A percentile compares a stretch with the other conserved stretches of the same genome.
phyloP scores from a whole-genome alignment of 768 basidiomycete species.

The Suillus americanus region DNA sequence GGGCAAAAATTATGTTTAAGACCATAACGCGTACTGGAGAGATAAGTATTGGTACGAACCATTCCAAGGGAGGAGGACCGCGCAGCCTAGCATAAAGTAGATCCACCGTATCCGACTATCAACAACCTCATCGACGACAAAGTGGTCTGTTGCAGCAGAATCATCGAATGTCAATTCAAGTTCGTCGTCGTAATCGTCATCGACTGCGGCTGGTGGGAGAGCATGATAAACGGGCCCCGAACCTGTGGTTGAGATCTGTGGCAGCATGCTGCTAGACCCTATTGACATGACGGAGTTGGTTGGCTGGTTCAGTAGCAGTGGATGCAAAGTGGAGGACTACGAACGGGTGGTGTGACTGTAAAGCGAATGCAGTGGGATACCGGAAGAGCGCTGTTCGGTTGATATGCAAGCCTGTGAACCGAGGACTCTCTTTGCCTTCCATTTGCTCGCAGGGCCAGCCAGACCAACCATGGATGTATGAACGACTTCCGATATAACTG shows the following conservation, averaged over 20 bases:
- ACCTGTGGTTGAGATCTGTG: constrained; percentile 8
- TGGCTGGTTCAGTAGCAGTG: neutral
- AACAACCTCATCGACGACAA: constrained; percentile 14
- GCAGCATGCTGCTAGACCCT: neutral
- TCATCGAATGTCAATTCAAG: constrained; percentile 11
- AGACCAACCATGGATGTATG: neutral
- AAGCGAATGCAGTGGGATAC: neutral
- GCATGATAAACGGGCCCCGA: constrained; percentile 15
- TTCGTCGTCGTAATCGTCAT: constrained; percentile 1
- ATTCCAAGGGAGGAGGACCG: constrained; percentile 89
- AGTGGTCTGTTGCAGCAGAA: constrained; percentile 30
- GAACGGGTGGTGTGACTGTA: neutral
- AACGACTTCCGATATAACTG: neutral
- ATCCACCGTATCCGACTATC: constrained; percentile 57
- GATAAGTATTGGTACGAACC: constrained; percentile 47
- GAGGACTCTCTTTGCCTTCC: neutral
- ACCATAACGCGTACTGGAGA: neutral
- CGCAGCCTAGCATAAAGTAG: constrained; percentile 76
- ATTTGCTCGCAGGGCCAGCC: neutral
- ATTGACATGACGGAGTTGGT: neutral
- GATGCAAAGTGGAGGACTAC: neutral
- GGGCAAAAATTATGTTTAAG: constrained; percentile 5
- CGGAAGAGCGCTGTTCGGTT: neutral
- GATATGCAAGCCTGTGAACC: neutral
- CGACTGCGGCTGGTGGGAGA: constrained; percentile 22